Evolutionary conservation across 2,329 filamentous ascomycete genomes (phyloP), one percentile per base, ranked within the genome.

Genomic region (Aspergillus sp.): DNA sequence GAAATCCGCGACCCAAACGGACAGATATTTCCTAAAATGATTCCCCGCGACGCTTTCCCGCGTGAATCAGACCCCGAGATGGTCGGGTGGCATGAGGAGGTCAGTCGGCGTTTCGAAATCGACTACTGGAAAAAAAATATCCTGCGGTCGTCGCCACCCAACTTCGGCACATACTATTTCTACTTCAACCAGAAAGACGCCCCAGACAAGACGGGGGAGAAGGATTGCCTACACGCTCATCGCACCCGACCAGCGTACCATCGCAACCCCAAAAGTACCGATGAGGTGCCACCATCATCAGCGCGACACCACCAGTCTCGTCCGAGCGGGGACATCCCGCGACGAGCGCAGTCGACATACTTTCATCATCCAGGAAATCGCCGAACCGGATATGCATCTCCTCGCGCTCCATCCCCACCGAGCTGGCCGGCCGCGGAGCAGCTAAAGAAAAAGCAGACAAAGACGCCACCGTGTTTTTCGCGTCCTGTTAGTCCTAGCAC

Each of bases 71-170:
- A 97, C 63, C 74, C 80, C 4, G 86, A 88, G n/a, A 91, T 96
- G 73, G 84, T 91, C 50, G 77, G 80, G 53, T 99, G 94, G 93
- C 91, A 97, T 67, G 84, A 88, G 60, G 78, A 80, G 2, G 92
- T 95, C 51, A 87, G 85, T 33, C 80, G 86, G 53, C 84, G 82
- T 60, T 73, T 96, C 45, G 82, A 85, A 55, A 77, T 81, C 51
- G 86, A 92, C 60, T 82, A 68, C 51, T 61, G 65, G 67, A 74
- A 63, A 70, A 76, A 66, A 59, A 73, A 65, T 14, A 62, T 65
- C 10, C 61, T 67, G 10, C 65, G 64, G 11, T 57, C 65, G 24
- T 70, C 72, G 5, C 65, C 72, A 3, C 66, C 65, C 5, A 64
- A 64, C 33, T 65, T 64, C 35, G 58, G 53, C 17, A 47, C 63